Evolutionary conservation across 2,329 filamentous ascomycete species (phyloP), one percentile per base, ranked within the genome.

Genomic region (Fusarium subglutinans): DNA sequence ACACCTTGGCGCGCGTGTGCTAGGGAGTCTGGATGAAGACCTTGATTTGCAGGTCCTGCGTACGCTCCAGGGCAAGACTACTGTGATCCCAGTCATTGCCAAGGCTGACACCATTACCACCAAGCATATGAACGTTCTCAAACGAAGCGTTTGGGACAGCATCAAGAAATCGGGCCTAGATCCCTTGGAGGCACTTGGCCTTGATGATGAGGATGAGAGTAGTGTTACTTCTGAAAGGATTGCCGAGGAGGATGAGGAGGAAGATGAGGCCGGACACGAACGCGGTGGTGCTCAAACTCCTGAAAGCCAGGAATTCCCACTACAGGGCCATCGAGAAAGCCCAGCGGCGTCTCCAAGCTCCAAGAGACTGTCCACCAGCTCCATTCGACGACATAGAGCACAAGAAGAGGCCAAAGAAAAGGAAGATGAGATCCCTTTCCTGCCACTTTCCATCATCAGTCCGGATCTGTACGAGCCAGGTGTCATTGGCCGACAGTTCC

Each of bases 91-190:
- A 0, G 92, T 99, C 66, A 96, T 99, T 79, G 93, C 95, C 80
- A 99, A 99, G 84, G 96, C 96, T 44, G 96, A 99, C 81, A 98
- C 95, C 20, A 93, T 98, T 77, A 98, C 96, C n/a, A 92, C 93
- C 0, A 93, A 93, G 60, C 96, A 99, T 83, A 98, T 98, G 96
- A 87, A 90, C 51, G 92, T 94, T 78, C 89, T 99, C 75, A 98
- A 98, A 87, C 94, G 92, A 83, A 92, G 92, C 18, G 95, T 99
- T 40, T 97, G 94, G 91, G 90, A 94, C 61, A 95, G 93, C 77
- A 87, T 99, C 72, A 96, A 96, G 84, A 91, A 91, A 79, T 92
- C 94, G 20, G 93, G 93, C 74, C 87, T 99, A 62, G 95, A 99
- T 79, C 96, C 96, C 6, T 86, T 99, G 33, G 94, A 97, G 81